Base-by-base conservation (phyloP, 2,329 filamentous ascomycete genomes). In the Pseudonectria foliicola region DNA sequence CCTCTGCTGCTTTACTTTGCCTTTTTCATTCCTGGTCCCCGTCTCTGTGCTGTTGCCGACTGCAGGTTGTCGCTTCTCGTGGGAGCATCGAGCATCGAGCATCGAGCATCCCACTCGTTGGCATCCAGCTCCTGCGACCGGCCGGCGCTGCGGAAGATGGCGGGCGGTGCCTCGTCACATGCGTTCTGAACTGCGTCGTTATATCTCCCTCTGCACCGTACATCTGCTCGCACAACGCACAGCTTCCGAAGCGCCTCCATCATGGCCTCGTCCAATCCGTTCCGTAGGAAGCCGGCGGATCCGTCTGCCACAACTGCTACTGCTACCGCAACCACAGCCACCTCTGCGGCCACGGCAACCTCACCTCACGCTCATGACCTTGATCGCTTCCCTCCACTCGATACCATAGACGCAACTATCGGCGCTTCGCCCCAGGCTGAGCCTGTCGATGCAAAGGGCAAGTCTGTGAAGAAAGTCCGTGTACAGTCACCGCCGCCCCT, bases 381-480 rank as follows among this genome's bases (percentile, higher is more conserved):
- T 12, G 32, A 40, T 48, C 38, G 50, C 44, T 40, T 50, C 29
- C 40, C 50, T 43, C 15, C 52, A 36, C 52, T 61, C 38, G 50
- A 57, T 29, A 43, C 52, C 31, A 49, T 54, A 39, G 50, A 53
- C 42, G 45, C 52, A 35, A 40, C 54, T 43, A 18, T 54, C 50
- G 41, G 40, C 10, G 25, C 34, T n/a, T 30, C 34, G 11, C 40
- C 40, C 18, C 49, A 54, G 15, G 50, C 55, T 28, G 54, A 62
- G 37, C 57, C 52, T 41, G 25, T 58, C 52, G 45, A 64, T 49
- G 46, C 40, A 32, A 70, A 60, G 44, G 54, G 57, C 27, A 84
- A 72, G 64, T 65, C 75, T 26, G 67, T 73, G 39, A 82, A 83
- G 61, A 82, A 75, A 50, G 80, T 85, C 40, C 75, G 80, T 50